phyloP scores from a whole-genome alignment of 1,139 yeast genomes.

The Kodamaea fungicola region DNA sequence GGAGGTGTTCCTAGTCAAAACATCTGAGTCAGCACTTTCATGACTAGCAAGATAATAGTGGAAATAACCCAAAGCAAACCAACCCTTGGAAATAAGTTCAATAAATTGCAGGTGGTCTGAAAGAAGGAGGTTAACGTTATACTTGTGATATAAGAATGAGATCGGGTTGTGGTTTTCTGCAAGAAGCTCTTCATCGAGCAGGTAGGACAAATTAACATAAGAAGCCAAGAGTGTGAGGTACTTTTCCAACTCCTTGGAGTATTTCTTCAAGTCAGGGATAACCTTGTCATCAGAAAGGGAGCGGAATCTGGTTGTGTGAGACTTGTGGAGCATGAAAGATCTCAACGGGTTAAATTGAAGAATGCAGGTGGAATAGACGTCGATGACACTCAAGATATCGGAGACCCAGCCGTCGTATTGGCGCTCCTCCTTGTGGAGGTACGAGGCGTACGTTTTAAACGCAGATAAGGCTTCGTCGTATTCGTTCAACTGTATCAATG shows the following conservation, averaged over 20 bases:
- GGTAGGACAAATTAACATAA: conserved; percentile 28
- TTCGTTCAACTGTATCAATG: conserved; percentile 34
- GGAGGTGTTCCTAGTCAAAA: conserved; percentile 14
- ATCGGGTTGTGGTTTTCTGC: conserved; percentile 15
- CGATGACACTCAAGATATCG: conserved; percentile 37
- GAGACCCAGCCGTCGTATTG: conserved; percentile 31
- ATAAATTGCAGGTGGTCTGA: conserved; percentile 29
- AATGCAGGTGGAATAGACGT: conserved; percentile 34
- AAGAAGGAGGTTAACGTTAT: conserved; percentile 32
- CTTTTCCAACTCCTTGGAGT: conserved; percentile 17
- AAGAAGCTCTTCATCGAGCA: conserved; percentile 10
- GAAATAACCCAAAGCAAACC: conserved; percentile 38
- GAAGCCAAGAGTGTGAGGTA: conserved; percentile 25
- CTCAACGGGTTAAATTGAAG: conserved; percentile 36
- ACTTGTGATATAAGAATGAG: conserved; percentile 37
- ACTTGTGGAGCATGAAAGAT: conserved; percentile 17
- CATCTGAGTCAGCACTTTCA: conserved; percentile 24
- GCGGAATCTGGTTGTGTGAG: conserved; percentile 21
- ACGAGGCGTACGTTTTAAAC: conserved; percentile 34
- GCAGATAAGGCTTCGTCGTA: conserved; percentile 47
- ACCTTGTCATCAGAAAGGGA: conserved; percentile 23
- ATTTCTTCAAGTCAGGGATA: conserved; percentile 16
- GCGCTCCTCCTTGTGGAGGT: conserved; percentile 33
- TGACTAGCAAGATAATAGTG: conserved; percentile 28
- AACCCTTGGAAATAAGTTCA: conserved; percentile 32